These are phyloP conservation scores for Lentinula lateritia DNA, from an alignment of 768 basidiomycete species.

Conservation along the genomic window DNA sequence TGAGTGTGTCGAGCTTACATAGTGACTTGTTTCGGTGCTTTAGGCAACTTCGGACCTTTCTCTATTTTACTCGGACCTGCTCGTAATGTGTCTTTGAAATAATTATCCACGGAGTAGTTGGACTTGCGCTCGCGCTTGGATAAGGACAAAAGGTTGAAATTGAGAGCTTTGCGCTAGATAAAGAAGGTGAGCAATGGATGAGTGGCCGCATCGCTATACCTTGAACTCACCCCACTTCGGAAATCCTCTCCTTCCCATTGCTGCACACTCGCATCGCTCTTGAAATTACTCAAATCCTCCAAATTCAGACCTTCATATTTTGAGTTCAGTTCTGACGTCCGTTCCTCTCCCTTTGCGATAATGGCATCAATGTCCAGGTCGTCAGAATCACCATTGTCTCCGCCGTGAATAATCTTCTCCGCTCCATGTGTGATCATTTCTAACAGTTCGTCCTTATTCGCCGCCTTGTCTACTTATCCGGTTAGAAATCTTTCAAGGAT, in stretches of 20 bases:
- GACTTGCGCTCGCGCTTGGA: slow-evolving; percentile 92
- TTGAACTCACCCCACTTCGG: slow-evolving; percentile 53
- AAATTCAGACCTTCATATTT: slow-evolving; percentile 92
- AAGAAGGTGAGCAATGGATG: not conserved
- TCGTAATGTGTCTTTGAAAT: slow-evolving; percentile 90
- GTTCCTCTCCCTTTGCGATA: slow-evolving; percentile 86
- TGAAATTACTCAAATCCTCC: slow-evolving; percentile 96
- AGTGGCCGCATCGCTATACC: not conserved
- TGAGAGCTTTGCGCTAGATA: slow-evolving; percentile 57
- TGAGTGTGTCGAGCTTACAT: slow-evolving; percentile 45
- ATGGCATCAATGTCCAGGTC: slow-evolving; percentile 84
- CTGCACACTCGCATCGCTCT: slow-evolving; percentile 85
- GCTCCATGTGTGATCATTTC: slow-evolving; percentile 99
- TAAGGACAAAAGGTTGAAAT: slow-evolving; percentile 75
- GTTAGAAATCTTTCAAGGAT: not conserved
- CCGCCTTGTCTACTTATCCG: slow-evolving; percentile 60
- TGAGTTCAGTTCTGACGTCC: slow-evolving; percentile 80
- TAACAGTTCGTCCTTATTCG: slow-evolving; percentile 91
- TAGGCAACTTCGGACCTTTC: slow-evolving; percentile 77
- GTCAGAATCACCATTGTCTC: slow-evolving; percentile 47
- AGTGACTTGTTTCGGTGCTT: slow-evolving; percentile 83
- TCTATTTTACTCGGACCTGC: slow-evolving; percentile 72
- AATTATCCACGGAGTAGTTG: slow-evolving; percentile 92
- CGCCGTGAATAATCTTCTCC: slow-evolving; percentile 88
- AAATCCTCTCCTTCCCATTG: slow-evolving; percentile 98